phyloP scores from a whole-genome alignment of 495 filamentous ascomycete genomes.

The Trichoderma asperelloides region DNA sequence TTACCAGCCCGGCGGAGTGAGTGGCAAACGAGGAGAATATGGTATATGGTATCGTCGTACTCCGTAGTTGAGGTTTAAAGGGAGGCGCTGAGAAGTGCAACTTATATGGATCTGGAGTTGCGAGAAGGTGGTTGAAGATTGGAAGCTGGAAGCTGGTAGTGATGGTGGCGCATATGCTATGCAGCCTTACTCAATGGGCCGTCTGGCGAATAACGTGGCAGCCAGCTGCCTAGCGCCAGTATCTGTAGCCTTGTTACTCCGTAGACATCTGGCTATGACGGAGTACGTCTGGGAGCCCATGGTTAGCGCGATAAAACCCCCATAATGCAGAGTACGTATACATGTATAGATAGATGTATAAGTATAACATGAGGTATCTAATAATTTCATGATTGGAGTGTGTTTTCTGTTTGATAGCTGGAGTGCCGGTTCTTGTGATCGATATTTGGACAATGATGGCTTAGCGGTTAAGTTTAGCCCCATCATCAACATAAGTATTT shows the following conservation, averaged over 20 bases:
- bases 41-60: neutral
- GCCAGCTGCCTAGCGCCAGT: neutral
- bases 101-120: neutral
- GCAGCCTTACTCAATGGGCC: neutral
- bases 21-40: neutral
- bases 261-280: neutral
- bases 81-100: neutral
- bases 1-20: neutral
- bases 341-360: too few relatives aligned
- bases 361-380: too few relatives aligned
- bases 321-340: too few relatives aligned
- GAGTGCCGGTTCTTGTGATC: too few relatives aligned
- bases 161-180: neutral
- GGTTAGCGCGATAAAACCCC: too few relatives aligned
- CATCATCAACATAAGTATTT: too few relatives aligned
- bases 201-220: constrained; percentile 1
- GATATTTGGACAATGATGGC: too few relatives aligned
- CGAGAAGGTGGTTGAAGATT: neutral
- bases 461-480: too few relatives aligned
- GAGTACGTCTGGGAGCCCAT: too few relatives aligned
- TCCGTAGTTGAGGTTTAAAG: neutral
- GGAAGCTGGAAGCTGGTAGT: neutral
- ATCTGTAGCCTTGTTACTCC: neutral
- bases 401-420: too few relatives aligned
- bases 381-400: too few relatives aligned